phyloP scores from a whole-genome alignment of 345 rosid genomes.

The Gossypium arboreum region DNA sequence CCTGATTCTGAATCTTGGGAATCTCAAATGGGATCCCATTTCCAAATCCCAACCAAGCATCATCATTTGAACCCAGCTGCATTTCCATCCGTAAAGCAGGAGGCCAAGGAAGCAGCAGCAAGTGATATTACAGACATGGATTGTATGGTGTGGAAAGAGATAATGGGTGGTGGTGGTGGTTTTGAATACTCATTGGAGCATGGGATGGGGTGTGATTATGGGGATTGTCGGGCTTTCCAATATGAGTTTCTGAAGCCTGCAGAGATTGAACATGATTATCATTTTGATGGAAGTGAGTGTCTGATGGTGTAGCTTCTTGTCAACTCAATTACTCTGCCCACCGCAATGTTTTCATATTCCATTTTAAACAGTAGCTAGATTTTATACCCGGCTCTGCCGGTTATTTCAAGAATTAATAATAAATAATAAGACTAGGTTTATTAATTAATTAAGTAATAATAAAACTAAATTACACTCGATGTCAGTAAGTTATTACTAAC shows the following conservation, averaged over 20 bases:
- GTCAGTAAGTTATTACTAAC: too few relatives aligned
- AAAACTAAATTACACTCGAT: too few relatives aligned
- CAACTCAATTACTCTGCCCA: not conserved
- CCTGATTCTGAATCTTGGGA: constrained; percentile 17
- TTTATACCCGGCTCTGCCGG: too few relatives aligned
- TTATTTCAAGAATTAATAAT: too few relatives aligned
- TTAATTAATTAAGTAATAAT: too few relatives aligned
- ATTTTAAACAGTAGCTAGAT: too few relatives aligned
- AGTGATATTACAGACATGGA: constrained; percentile 22
- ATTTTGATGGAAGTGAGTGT: not conserved
- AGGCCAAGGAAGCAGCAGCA: constrained; percentile 12
- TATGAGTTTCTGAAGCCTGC: not conserved
- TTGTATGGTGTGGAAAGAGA: constrained; percentile 28
- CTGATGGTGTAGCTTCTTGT: not conserved
- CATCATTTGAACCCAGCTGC: not conserved
- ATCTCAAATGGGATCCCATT: not conserved
- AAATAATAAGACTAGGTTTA: too few relatives aligned
- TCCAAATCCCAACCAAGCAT: not conserved
- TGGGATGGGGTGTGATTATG: constrained; percentile 8
- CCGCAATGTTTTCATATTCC: too few relatives aligned
- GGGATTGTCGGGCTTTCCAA: not conserved
- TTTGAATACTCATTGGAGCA: constrained; percentile 6
- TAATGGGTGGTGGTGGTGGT: constrained; percentile 9
- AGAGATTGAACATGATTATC: not conserved
- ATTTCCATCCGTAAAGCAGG: constrained; percentile 13